These are phyloP conservation scores for Dactylellina parvicollis DNA, from an alignment of 2,329 filamentous ascomycete species.

Conservation along the genomic window DNA sequence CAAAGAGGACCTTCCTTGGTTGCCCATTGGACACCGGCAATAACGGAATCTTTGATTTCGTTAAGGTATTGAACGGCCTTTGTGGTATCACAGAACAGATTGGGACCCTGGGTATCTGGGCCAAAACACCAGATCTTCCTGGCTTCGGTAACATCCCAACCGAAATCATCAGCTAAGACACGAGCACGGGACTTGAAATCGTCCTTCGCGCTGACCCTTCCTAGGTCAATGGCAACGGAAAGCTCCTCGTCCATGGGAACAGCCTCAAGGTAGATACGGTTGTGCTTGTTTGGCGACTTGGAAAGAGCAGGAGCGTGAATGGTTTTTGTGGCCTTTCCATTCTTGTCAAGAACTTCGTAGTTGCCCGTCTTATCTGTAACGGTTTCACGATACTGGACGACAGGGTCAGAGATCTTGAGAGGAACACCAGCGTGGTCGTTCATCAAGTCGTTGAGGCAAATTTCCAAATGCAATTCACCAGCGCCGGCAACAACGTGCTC, in stretches of 20 bases:
- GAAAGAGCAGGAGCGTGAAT: slow-evolving; percentile 75
- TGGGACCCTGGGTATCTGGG: slow-evolving; percentile 91
- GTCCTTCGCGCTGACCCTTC: slow-evolving; percentile 93
- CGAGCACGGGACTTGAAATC: slow-evolving; percentile 99
- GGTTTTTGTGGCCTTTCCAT: neutral
- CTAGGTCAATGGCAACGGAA: slow-evolving; percentile 84
- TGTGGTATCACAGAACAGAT: slow-evolving; percentile 99
- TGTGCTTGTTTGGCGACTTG: slow-evolving; percentile 99
- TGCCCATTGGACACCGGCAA: slow-evolving; percentile 99
- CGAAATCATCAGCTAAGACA: slow-evolving; percentile 93
- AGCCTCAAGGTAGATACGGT: slow-evolving; percentile 97
- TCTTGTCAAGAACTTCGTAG: slow-evolving; percentile 65
- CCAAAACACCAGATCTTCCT: slow-evolving; percentile 99
- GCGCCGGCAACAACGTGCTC: slow-evolving; percentile 99
- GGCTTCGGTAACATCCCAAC: slow-evolving; percentile 99
- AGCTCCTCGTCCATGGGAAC: slow-evolving; percentile 93
- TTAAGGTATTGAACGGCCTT: slow-evolving; percentile 99
- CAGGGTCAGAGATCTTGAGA: slow-evolving; percentile 96
- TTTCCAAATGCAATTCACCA: slow-evolving; percentile 99
- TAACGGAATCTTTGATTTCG: slow-evolving; percentile 99
- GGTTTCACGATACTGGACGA: slow-evolving; percentile 98
- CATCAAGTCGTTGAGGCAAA: slow-evolving; percentile 99
- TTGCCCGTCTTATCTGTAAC: slow-evolving; percentile 82
- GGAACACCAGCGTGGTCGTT: slow-evolving; percentile 99
- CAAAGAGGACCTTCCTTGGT: slow-evolving; percentile 95